Evolutionary conservation across 352 stramenopile genomes (phyloP).

Genomic region (Phytophthora capsici): DNA sequence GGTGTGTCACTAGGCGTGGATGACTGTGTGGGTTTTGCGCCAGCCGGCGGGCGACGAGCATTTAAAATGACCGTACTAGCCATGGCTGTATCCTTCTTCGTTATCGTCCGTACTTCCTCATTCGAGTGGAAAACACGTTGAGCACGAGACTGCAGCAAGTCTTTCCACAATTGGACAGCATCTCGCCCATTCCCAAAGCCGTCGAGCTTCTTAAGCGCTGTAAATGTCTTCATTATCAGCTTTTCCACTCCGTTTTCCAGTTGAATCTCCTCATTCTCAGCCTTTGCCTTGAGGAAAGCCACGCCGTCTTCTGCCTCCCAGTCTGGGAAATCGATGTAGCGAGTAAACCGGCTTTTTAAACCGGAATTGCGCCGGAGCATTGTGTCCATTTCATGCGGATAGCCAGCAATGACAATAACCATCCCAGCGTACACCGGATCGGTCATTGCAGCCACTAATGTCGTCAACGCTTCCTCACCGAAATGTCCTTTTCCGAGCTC

Average conservation of each 20-base stretch:
- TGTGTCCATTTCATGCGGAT: slow-evolving; percentile 86
- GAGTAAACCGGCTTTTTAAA: slow-evolving; percentile 92
- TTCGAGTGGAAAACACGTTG: slow-evolving; percentile 54
- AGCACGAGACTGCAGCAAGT: slow-evolving; percentile 64
- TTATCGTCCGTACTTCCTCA: slow-evolving; percentile 63
- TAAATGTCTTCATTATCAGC: slow-evolving; percentile 45
- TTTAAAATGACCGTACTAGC: slow-evolving; percentile 45
- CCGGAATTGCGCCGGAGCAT: slow-evolving; percentile 93
- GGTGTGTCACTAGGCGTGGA: background rate
- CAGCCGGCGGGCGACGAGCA: slow-evolving; percentile 46
- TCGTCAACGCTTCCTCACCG: slow-evolving; percentile 91
- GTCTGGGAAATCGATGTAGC: slow-evolving; percentile 90
- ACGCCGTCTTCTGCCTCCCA: slow-evolving; percentile 87
- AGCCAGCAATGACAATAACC: slow-evolving; percentile 92
- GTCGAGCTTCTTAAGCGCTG: slow-evolving; percentile 46
- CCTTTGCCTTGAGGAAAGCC: slow-evolving; percentile 57
- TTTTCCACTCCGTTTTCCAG: slow-evolving; percentile 36
- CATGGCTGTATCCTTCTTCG: slow-evolving; percentile 43
- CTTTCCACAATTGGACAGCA: slow-evolving; percentile 72
- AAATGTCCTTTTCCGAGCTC: slow-evolving; percentile 85
- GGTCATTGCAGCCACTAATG: slow-evolving; percentile 91
- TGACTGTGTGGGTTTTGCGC: slow-evolving; percentile 37
- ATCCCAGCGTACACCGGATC: slow-evolving; percentile 81
- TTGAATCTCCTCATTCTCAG: slow-evolving; percentile 46
- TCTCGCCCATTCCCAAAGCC: slow-evolving; percentile 82